Base-by-base conservation (phyloP, 441 rosid genomes). In the Bruguiera hainesii region DNA sequence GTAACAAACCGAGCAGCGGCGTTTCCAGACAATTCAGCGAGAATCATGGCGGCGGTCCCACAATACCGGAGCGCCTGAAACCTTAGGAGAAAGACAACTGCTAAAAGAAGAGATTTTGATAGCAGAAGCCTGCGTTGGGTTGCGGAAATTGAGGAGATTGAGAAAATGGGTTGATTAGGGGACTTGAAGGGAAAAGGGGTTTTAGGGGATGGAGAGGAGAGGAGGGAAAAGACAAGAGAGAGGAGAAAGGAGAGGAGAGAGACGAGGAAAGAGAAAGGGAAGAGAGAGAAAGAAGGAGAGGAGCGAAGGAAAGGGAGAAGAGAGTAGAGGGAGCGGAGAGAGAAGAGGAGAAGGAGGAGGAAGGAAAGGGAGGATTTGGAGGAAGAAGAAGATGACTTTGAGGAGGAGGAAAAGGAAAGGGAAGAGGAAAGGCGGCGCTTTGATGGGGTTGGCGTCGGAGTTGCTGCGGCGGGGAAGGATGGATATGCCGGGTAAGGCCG, bases 31-130 rank as follows among this genome's bases (percentile, higher is more conserved):
- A 90, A 70, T 67, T 93, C 98, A 9, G 96, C 98, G 39, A 93
- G 85, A 75, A 93, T 93, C 95, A 93, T 85, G 29, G 97, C 93
- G 3, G 98, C 86, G 15, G 96, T 82, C 23, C 98, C 88, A 58
- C 97, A 93, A 67, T 85, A 93, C n/a, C 86, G 79, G 60, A 93
- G 96, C 21, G 98, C 91, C 75, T 89, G 98, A 52, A 93, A 93
- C 23, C 96, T 79, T 61, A 93, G 82, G 42, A 90, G 88, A 62
- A 93, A 86, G 29, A 93, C 89, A 8, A 80, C 73, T 11, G 89
- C 83, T 49, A 89, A 73, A 26, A 93, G 74, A 7, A 75, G 49
- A 0, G 96, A 85, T 75, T 85, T 93, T 20, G 75, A 72, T 18
- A 85, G 68, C 19, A 90, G 35, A 42, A 81, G 73, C 61, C 65